phyloP scores from a whole-genome alignment of 2,329 filamentous ascomycete genomes.

The Xylaria sp. region DNA sequence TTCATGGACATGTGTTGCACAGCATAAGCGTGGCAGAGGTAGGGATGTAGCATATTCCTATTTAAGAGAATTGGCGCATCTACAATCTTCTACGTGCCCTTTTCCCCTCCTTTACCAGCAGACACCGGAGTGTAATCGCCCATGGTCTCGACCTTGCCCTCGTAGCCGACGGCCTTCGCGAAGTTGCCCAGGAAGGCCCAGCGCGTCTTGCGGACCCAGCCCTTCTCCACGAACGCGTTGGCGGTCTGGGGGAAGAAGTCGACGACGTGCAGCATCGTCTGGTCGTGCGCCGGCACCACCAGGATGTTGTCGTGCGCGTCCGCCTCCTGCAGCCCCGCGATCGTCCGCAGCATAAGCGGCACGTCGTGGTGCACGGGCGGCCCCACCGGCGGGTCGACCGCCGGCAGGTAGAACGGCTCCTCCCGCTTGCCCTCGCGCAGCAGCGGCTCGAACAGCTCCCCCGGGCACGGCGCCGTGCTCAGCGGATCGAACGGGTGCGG shows the following conservation, averaged over 20 bases:
- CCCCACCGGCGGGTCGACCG: conserved; percentile 19
- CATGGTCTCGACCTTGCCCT: conserved; percentile 29
- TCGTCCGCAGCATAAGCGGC: conserved; percentile 33
- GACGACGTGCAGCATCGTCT: conserved; percentile 39
- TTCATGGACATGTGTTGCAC: not conserved
- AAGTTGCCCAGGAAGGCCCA: conserved; percentile 58
- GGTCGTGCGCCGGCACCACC: conserved; percentile 27
- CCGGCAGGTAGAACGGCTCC: conserved; percentile 38
- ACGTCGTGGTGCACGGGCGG: conserved; percentile 13
- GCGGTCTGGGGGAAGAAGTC: conserved; percentile 54
- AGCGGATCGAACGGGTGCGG: conserved; percentile 43
- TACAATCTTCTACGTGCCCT: not conserved
- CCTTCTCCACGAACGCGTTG: conserved; percentile 50
- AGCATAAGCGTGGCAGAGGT: not conserved
- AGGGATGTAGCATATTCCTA: not conserved
- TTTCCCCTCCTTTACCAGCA: not conserved
- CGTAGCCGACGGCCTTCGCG: conserved; percentile 42
- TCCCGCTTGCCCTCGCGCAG: conserved; percentile 37
- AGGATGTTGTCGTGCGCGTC: conserved; percentile 31
- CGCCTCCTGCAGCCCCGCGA: conserved; percentile 24
- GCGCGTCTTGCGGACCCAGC: conserved; percentile 46
- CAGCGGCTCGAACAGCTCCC: conserved; percentile 31
- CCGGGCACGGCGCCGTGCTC: conserved; percentile 37
- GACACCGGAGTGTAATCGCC: conserved; percentile 21
- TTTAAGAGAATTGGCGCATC: not conserved